Percentiles rank a stretch among this genome's conserved stretches.
phyloP scores from a whole-genome alignment of 176 grass and related monocot species.

The Phoenix roebelenii region DNA sequence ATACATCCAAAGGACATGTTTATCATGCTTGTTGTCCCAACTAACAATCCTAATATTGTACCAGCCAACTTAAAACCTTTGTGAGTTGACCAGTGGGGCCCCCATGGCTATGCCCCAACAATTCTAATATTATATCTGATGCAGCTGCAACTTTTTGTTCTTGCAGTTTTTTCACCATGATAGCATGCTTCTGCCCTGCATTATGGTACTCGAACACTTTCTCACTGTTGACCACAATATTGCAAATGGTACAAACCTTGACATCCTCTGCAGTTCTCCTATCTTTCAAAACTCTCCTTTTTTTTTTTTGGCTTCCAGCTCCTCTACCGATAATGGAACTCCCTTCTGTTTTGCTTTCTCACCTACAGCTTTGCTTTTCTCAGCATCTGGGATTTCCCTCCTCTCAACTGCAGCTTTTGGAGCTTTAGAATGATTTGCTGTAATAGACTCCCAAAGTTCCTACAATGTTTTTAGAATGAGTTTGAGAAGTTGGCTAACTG shows the following conservation, averaged over 20 bases:
- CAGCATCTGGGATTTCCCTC: conserved; percentile 1
- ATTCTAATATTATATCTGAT: background rate
- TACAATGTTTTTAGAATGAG: conserved; percentile 38
- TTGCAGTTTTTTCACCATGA: conserved; percentile 45
- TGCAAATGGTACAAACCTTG: conserved; percentile 49
- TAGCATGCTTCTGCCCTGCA: conserved; percentile 59
- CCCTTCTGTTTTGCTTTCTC: conserved; percentile 36
- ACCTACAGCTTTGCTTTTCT: conserved; percentile 8
- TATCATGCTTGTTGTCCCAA: too few species aligned
- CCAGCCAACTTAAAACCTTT: too few species aligned
- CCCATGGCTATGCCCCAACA: too few species aligned
- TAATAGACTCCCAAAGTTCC: conserved; percentile 52
- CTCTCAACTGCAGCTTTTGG: background rate
- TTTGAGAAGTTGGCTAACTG: too few species aligned
- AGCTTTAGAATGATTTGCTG: conserved; percentile 8
- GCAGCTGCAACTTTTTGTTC: background rate
- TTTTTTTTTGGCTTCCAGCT: conserved; percentile 58
- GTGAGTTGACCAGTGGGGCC: too few species aligned
- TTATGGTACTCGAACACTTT: conserved; percentile 61
- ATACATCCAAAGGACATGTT: too few species aligned
- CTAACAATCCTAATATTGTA: too few species aligned
- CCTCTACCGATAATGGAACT: conserved; percentile 17
- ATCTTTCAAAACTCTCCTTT: conserved; percentile 34
- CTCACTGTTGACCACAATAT: conserved; percentile 64
- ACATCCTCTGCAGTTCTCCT: conserved; percentile 41